A percentile compares a stretch with the other conserved stretches of the same genome.
These are phyloP conservation scores for Cordyceps fumosorosea DNA, from an alignment of 2,329 filamentous ascomycete genomes.

Conservation along the genomic window DNA sequence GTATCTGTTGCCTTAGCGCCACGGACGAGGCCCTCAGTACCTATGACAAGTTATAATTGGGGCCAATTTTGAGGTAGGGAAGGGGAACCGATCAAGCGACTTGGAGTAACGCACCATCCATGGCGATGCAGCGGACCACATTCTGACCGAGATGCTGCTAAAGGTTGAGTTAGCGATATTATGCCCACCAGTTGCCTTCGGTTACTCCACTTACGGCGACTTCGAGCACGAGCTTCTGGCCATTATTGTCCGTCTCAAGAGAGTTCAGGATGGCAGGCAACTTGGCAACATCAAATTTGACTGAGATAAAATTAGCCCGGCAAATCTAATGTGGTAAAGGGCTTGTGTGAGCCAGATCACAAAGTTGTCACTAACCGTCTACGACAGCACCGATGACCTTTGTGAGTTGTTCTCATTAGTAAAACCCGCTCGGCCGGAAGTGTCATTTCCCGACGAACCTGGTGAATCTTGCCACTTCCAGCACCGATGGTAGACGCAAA, in stretches of 20 bases:
- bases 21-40: slow-evolving; percentile 99
- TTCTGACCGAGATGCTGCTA: slow-evolving; percentile 99
- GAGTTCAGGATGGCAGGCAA: slow-evolving; percentile 97
- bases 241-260: slow-evolving; percentile 83
- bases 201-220: slow-evolving; percentile 65
- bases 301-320: slow-evolving; percentile 36
- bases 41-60: slow-evolving; percentile 35
- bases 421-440: too few species aligned
- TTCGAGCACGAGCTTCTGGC: slow-evolving; percentile 91
- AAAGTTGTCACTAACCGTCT: slow-evolving; percentile 63
- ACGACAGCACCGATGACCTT: slow-evolving; percentile 98
- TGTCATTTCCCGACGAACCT: slow-evolving; percentile 34
- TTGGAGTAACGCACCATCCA: slow-evolving; percentile 73
- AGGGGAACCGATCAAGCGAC: too few species aligned
- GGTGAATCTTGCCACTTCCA: slow-evolving; percentile 62
- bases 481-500: slow-evolving; percentile 53
- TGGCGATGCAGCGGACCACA: slow-evolving; percentile 99
- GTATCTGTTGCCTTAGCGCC: slow-evolving; percentile 80
- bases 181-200: slow-evolving; percentile 5
- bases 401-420: slow-evolving; percentile 34
- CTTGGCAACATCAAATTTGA: slow-evolving; percentile 93
- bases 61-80: slow-evolving; percentile 8
- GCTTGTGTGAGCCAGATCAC: too few species aligned
- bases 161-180: slow-evolving; percentile 30
- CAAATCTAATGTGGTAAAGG: too few species aligned